Conservation (phyloP, 768 basidiomycete species). For the Macrolepiota fuliginosa region DNA sequence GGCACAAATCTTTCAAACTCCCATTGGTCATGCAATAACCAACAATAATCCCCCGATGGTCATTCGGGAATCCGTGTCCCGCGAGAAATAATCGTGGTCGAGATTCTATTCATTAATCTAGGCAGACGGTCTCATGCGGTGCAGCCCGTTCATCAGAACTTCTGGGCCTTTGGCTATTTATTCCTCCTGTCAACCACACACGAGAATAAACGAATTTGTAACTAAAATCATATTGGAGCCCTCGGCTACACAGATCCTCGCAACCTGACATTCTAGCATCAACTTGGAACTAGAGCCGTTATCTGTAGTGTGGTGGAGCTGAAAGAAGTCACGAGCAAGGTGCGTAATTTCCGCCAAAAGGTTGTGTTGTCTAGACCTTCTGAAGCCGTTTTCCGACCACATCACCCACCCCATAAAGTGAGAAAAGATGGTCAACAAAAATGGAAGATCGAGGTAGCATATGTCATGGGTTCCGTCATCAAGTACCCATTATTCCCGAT, state of each 20-base stretch:
- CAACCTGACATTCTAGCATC: too few relatives aligned
- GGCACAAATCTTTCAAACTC: too few relatives aligned
- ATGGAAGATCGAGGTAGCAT: background rate
- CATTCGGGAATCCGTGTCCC: background rate
- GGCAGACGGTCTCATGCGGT: background rate
- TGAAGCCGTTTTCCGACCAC: background rate
- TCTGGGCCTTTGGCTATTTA: background rate
- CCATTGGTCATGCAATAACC: background rate
- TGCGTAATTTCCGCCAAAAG: too few relatives aligned
- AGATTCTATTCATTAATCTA: background rate
- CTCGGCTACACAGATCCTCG: too few relatives aligned
- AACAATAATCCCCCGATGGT: background rate
- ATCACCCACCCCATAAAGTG: background rate
- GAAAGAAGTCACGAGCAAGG: too few relatives aligned
- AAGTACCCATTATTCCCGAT: background rate
- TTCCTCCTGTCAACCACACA: background rate
- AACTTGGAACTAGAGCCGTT: too few relatives aligned
- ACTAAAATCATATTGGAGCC: background rate
- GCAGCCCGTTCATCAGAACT: background rate
- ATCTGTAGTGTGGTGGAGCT: too few relatives aligned
- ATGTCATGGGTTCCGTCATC: constrained; percentile 16
- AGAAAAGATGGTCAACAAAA: background rate
- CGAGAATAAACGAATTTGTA: background rate
- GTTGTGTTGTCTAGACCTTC: too few relatives aligned
- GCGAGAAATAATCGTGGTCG: background rate